Evolutionary conservation across 805 yeast genomes (phyloP), one percentile per base, ranked within the genome.

Genomic region (Peterozyma toletana): DNA sequence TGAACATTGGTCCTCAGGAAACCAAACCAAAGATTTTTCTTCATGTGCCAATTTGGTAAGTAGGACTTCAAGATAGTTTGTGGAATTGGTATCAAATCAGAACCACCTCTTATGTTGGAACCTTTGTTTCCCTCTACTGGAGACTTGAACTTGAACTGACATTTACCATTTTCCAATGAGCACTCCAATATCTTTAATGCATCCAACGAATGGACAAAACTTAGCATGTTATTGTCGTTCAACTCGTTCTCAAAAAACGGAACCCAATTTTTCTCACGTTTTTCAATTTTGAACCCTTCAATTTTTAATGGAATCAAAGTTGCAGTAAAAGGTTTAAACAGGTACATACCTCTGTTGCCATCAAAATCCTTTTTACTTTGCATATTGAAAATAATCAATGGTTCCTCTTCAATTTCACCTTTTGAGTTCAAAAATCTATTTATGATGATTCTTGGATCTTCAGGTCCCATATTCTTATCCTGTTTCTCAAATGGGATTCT

Each of bases 381-480:
- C 58, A 66, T 58, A 46, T 73, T 74, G 56, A 64, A 74, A 2
- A 72, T 52, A 16, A 75, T 58, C 13, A 74, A 54, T 1, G 80
- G 80, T 47, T 75, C 79, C 30, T 65, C 65, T 35, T 53, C 53
- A 5, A 70, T 71, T 35, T 58, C 59, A 9, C 62, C 64, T 16
- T 57, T 55, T 5, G 37, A 11, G 30, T 40, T 40, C 9, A 10
- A 33, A 21, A 37, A 44, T 17, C 54, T 54, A 37, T 53, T 55
- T 9, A 72, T 48, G 31, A 74, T 55, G 15, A 53, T 47, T 30
- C 78, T 60, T 1, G 80, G 77, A 50, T 75, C 78, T 53, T 75
- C 78, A 2, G 80, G 75, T 1, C 80, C 80, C 39, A 41, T 44
- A n/a, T 37, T 40, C n/a, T 17, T 35, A 2, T 43, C 44, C 7